A percentile compares a stretch with the other conserved stretches of the same genome.
These are phyloP conservation scores for Biscogniauxia marginata DNA, from an alignment of 2,329 filamentous ascomycete genomes.

Conservation along the genomic window DNA sequence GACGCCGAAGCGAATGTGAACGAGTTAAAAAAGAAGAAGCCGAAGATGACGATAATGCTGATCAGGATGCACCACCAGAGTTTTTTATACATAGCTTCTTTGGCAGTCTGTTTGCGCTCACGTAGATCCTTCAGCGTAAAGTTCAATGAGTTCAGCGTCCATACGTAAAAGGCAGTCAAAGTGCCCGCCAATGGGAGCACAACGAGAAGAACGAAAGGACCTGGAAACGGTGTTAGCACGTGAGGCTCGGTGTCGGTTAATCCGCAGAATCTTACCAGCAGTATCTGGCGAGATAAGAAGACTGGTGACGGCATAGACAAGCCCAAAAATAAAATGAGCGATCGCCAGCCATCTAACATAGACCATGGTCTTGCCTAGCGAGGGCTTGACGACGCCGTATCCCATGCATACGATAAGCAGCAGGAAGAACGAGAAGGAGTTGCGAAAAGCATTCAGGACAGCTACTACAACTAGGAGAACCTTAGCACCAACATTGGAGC, in stretches of 20 bases:
- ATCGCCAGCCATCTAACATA: constrained; percentile 88
- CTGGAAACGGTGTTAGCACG: constrained; percentile 39
- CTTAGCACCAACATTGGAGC: constrained; percentile 78
- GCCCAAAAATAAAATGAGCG: constrained; percentile 90
- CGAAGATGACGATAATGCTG: constrained; percentile 94
- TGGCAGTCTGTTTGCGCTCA: constrained; percentile 89
- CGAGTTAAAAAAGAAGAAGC: constrained; percentile 98
- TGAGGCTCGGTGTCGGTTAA: not conserved
- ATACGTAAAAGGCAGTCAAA: constrained; percentile 95
- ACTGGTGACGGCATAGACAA: constrained; percentile 89
- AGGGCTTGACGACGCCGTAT: constrained; percentile 95
- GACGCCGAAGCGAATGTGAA: constrained; percentile 86
- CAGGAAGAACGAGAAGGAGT: constrained; percentile 98
- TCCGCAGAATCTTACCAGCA: constrained; percentile 52
- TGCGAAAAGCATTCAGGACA: constrained; percentile 86
- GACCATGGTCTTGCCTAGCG: constrained; percentile 89
- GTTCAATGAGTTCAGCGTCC: constrained; percentile 95
- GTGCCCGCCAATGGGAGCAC: constrained; percentile 90
- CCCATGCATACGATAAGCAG: constrained; percentile 99
- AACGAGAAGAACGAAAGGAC: constrained; percentile 86
- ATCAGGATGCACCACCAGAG: constrained; percentile 96
- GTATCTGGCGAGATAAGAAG: constrained; percentile 85
- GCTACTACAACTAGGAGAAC: constrained; percentile 89
- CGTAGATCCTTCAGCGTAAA: constrained; percentile 94
- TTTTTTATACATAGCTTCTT: constrained; percentile 95